These are phyloP conservation scores for Tolypocladium inflatum DNA, from an alignment of 2,329 filamentous ascomycete species.

Conservation along the genomic window DNA sequence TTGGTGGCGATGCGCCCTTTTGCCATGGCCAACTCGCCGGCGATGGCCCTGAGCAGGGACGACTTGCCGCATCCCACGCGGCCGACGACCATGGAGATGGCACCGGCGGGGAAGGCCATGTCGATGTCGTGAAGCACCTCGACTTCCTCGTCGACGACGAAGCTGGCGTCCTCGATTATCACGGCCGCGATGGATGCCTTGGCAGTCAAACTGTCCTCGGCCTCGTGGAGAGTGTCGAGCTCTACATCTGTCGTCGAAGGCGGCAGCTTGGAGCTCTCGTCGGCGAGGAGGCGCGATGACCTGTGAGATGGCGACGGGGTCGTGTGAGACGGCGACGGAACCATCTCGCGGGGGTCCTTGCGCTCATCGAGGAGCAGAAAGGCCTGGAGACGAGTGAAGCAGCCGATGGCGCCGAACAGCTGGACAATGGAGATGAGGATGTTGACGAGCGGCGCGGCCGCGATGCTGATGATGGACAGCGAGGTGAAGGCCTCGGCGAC, in stretches of 20 bases:
- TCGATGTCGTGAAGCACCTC: background rate
- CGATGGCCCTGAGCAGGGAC: background rate
- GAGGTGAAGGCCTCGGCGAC: background rate
- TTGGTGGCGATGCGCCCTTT: background rate
- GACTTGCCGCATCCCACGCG: background rate
- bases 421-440: background rate
- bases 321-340: background rate
- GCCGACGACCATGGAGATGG: background rate
- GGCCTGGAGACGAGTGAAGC: background rate
- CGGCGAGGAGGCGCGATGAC: background rate
- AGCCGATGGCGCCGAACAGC: background rate
- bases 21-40: background rate
- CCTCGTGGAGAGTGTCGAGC: background rate
- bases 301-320: background rate
- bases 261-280: background rate
- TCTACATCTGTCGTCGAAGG: background rate
- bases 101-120: background rate
- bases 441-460: background rate
- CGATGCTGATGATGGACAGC: background rate
- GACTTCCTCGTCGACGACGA: background rate
- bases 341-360: background rate
- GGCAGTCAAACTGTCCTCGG: background rate
- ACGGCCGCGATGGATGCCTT: background rate
- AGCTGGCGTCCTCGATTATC: background rate
- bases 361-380: background rate